Evolutionary conservation across 176 grass and related monocot genomes (phyloP).

Genomic region (Aegilops tauschii): DNA sequence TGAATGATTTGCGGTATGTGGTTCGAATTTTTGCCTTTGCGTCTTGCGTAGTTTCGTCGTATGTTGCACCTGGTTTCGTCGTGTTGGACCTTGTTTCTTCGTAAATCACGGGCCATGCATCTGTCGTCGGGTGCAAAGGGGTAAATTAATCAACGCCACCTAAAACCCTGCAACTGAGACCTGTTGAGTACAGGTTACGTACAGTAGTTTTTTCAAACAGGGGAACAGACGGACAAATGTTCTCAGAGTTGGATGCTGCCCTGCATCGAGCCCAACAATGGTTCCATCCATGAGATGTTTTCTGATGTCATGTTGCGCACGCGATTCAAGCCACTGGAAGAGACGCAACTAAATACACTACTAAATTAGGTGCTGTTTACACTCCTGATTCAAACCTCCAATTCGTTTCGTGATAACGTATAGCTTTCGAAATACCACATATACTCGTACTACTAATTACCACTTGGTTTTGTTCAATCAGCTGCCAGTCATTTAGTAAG

Average conservation of each 20-base stretch:
- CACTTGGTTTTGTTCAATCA: no score
- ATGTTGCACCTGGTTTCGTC: constrained; percentile 12
- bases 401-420: no score
- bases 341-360: no score
- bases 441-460: no score
- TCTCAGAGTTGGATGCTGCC: not conserved
- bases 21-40: not conserved
- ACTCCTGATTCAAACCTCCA: no score
- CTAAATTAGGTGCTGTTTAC: no score
- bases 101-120: not conserved
- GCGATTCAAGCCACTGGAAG: not conserved
- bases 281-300: not conserved
- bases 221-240: not conserved
- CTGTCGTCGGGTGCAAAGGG: not conserved
- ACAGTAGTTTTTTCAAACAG: not conserved
- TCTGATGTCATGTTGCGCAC: not conserved
- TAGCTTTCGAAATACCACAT: no score
- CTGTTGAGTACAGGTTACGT: not conserved
- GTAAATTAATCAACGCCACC: not conserved
- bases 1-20: not conserved
- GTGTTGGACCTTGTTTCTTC: not conserved
- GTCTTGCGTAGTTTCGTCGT: constrained; percentile 22
- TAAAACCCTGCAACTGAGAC: not conserved
- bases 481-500: no score
- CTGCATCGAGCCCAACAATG: not conserved